A percentile compares a stretch with the other conserved stretches of the same genome.
These are phyloP conservation scores for Hanseniaspora nectarophila DNA, from an alignment of 805 yeast species.

Conservation along the genomic window DNA sequence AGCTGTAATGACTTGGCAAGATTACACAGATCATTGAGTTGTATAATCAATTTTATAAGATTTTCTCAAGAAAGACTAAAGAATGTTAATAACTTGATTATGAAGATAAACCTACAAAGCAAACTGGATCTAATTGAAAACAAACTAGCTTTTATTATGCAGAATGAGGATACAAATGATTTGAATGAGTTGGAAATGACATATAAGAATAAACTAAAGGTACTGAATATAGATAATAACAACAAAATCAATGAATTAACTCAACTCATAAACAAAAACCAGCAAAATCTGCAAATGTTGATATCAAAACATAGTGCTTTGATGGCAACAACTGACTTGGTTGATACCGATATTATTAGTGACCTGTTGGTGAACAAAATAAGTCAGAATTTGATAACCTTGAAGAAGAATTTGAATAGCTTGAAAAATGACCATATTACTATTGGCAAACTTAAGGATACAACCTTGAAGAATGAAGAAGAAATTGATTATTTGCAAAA, in stretches of 20 bases:
- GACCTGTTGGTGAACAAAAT: slow-evolving; percentile 1
- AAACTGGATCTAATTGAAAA: not conserved
- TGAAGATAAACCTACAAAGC: slow-evolving; percentile 1
- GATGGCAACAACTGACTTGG: not conserved
- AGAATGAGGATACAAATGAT: not conserved
- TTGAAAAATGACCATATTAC: slow-evolving; percentile 4
- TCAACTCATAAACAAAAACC: not conserved
- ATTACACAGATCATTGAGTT: slow-evolving; percentile 7
- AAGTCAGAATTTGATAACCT: not conserved
- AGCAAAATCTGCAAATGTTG: not conserved
- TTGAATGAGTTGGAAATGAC: not conserved
- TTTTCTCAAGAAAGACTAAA: slow-evolving; percentile 13
- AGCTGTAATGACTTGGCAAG: slow-evolving; percentile 4
- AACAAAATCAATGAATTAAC: not conserved
- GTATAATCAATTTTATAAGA: slow-evolving; percentile 10
- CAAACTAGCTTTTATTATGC: not conserved
- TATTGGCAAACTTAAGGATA: not conserved
- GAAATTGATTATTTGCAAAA: not conserved
- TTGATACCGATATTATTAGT: not conserved
- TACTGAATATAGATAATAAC: not conserved
- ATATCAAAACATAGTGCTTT: not conserved
- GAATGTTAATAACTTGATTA: slow-evolving; percentile 4
- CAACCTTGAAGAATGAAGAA: not conserved
- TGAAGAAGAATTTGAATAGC: not conserved
- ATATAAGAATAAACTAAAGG: not conserved